These are phyloP conservation scores for Morella rubra DNA, from an alignment of 306 rosid genomes.

Conservation along the genomic window DNA sequence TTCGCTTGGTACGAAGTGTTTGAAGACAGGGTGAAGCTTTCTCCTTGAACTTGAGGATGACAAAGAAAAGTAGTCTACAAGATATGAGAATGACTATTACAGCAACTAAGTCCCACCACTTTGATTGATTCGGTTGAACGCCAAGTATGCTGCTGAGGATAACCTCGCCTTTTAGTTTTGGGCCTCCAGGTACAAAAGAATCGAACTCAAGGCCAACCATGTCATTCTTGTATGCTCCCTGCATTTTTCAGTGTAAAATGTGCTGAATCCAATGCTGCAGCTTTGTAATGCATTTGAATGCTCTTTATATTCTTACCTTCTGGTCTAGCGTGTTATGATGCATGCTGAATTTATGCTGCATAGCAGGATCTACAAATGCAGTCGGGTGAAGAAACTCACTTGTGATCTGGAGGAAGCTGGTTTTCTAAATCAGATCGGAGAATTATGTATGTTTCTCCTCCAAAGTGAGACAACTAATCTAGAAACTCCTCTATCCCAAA, in stretches of 20 bases:
- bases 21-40: constrained; percentile 51
- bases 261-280: neutral
- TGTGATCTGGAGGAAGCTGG: too few species aligned
- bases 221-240: constrained; percentile 93
- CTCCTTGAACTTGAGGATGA: constrained; percentile 71
- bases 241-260: constrained; percentile 21
- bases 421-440: too few species aligned
- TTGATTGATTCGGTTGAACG: constrained; percentile 51
- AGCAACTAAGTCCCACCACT: constrained; percentile 92
- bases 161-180: constrained; percentile 68
- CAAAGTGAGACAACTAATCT: too few species aligned
- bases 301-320: neutral
- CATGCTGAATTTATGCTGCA: neutral
- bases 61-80: constrained; percentile 62
- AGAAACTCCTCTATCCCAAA: too few species aligned
- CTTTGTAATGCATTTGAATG: neutral
- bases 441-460: too few species aligned
- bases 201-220: constrained; percentile 79
- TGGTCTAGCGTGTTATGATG: neutral
- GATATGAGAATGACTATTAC: constrained; percentile 46
- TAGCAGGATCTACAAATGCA: neutral
- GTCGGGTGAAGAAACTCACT: too few species aligned
- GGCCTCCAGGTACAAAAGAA: constrained; percentile 42
- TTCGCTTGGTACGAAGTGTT: constrained; percentile 45
- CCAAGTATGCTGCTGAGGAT: constrained; percentile 65